Evolutionary conservation across 192 early-diverging fungal species (phyloP).

Genomic region (Rhizophagus clarus): DNA sequence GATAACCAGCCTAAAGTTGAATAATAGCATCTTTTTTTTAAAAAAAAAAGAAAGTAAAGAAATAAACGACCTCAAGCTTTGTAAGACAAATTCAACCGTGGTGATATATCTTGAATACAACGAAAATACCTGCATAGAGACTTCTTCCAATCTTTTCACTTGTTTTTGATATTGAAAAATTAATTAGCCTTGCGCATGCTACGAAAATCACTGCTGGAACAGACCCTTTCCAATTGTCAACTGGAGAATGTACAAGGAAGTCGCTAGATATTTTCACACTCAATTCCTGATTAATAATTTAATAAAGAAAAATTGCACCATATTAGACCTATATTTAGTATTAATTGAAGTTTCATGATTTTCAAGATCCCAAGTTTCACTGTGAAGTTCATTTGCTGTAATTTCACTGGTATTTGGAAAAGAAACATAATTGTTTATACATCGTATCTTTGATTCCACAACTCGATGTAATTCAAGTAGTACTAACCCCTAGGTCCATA

Average conservation of each 20-base stretch:
- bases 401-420: background rate
- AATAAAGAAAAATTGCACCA: background rate
- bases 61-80: background rate
- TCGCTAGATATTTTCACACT: background rate
- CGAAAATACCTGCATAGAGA: background rate
- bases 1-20: background rate
- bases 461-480: background rate
- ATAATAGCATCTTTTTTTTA: conserved; percentile 22
- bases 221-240: conserved; percentile 1
- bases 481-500: conserved; percentile 1
- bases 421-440: background rate
- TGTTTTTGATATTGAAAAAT: conserved; percentile 18
- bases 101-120: background rate
- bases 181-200: background rate
- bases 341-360: background rate
- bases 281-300: too few relatives aligned
- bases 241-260: background rate
- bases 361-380: background rate
- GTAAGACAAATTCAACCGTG: background rate
- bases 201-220: background rate
- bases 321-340: background rate
- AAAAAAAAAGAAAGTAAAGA: too few relatives aligned
- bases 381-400: background rate
- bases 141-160: background rate
- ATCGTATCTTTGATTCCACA: background rate